Evolutionary conservation across 1,284 basidiomycete genomes (phyloP), one percentile per base, ranked within the genome.

Genomic region (Puccinia coronata): DNA sequence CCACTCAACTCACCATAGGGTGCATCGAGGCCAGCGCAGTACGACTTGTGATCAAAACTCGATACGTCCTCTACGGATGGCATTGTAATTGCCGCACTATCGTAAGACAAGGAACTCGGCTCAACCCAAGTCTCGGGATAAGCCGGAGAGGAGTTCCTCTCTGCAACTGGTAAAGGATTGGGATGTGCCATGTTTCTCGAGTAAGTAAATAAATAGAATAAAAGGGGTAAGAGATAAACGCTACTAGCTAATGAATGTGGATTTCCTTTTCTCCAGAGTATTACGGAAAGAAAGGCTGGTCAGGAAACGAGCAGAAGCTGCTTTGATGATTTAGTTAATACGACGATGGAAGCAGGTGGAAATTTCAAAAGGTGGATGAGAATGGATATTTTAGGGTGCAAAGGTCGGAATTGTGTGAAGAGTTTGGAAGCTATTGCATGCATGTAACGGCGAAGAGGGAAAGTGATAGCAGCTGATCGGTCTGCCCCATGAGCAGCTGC

Each of bases 41-140:
- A 70, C 28, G 49, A 39, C 49, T 55, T 55, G 9, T 49, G 51
- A 14, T 36, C 34, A 51, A 39, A 47, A 55, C 20, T 55, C 20
- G 51, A 39, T 51, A 55, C 18, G 31, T 72, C 51, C 28, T 72
- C 49, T 34, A 34, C 51, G 11, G 16, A n/a, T 5, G 49, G 47
- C 23, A 70, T 70, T 18, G 51, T 34, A 14, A n/a, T 51, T 34
- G 49, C 2, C 25, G 34, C 36, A 39, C 34, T 55, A 28, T 70
- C 43, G 47, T 23, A 49, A 49, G 67, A 49, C 8, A 70, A 34
- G 14, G 67, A 34, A 11, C n/a, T 25, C 5, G 70, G 51, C 28
- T 23, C 70, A 36, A 39, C 14, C 70, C 70, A 72, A 25, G 20
- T 39, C 20, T 72, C 49, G 39, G 49, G 49, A 39, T 72, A 36